Conservation (phyloP, 164 flowering plant genomes). For the Magnolia changhungtana region DNA sequence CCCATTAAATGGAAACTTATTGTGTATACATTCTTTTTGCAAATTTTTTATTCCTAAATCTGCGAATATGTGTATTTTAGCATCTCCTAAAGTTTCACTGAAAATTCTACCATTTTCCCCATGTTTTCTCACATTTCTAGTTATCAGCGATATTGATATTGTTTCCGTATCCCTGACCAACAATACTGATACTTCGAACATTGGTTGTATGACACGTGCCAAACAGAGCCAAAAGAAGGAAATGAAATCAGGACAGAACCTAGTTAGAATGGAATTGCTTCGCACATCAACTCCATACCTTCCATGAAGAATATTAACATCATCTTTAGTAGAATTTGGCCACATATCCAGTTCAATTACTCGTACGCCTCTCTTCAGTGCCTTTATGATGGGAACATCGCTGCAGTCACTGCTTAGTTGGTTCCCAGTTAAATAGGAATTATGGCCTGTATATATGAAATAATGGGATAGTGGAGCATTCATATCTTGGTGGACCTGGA, state of each 20-base stretch:
- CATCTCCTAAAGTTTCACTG: too few species aligned
- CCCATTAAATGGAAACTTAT: too few species aligned
- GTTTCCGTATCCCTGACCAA: too few species aligned
- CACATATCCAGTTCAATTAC: slow-evolving; percentile 59
- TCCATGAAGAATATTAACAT: slow-evolving; percentile 45
- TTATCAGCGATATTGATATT: too few species aligned
- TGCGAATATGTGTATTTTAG: too few species aligned
- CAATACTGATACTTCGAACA: too few species aligned
- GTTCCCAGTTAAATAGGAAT: slow-evolving; percentile 57
- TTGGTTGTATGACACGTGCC: too few species aligned
- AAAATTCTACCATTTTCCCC: too few species aligned
- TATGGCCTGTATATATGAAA: slow-evolving; percentile 54
- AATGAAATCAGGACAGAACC: background rate
- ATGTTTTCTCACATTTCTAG: too few species aligned
- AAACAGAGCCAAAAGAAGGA: too few species aligned
- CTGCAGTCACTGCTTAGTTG: slow-evolving; percentile 55
- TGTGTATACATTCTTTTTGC: too few species aligned
- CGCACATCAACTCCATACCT: slow-evolving; percentile 26
- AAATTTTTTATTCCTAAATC: too few species aligned
- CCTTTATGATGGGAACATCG: slow-evolving; percentile 43
- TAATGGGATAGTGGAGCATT: slow-evolving; percentile 52
- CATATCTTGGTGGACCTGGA: slow-evolving; percentile 53
- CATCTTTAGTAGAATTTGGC: slow-evolving; percentile 46
- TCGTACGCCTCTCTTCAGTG: slow-evolving; percentile 46
- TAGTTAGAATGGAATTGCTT: background rate